Evolutionary conservation across 805 yeast species (phyloP).

Genomic region (Monosporozyma aquatica): DNA sequence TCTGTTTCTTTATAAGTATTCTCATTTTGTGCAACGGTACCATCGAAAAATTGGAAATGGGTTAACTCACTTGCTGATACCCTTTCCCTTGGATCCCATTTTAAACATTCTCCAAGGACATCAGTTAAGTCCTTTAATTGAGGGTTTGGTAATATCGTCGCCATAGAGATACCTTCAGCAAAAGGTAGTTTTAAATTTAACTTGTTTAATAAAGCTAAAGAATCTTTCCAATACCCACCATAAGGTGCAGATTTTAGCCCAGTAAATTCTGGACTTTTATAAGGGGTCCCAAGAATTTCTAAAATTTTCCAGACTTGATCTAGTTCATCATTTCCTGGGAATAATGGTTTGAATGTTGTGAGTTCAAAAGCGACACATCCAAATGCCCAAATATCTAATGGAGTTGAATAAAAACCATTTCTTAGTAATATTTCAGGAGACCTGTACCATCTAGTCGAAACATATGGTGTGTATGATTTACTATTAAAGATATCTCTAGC

Average conservation of each 20-base stretch:
- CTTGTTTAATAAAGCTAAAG: slow-evolving; percentile 40
- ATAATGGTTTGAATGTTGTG: slow-evolving; percentile 65
- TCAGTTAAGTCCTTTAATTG: slow-evolving; percentile 33
- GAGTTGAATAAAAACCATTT: slow-evolving; percentile 51
- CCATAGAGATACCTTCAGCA: slow-evolving; percentile 41
- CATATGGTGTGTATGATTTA: slow-evolving; percentile 61
- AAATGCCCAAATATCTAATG: slow-evolving; percentile 82
- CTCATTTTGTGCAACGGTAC: slow-evolving; percentile 27
- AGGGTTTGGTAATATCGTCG: slow-evolving; percentile 38
- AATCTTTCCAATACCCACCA: slow-evolving; percentile 73
- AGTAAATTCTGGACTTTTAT: slow-evolving; percentile 10
- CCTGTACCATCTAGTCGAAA: slow-evolving; percentile 80
- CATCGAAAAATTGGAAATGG: slow-evolving; percentile 45
- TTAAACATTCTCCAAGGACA: slow-evolving; percentile 40
- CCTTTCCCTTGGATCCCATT: slow-evolving; percentile 74
- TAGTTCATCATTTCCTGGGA: slow-evolving; percentile 72
- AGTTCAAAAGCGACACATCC: slow-evolving; percentile 70
- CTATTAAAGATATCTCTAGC: slow-evolving; percentile 50
- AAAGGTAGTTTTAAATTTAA: slow-evolving; percentile 52
- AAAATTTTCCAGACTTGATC: slow-evolving; percentile 71
- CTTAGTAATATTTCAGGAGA: slow-evolving; percentile 73
- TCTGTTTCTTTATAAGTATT: slow-evolving; percentile 3
- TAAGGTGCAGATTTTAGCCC: slow-evolving; percentile 31
- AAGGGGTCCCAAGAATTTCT: slow-evolving; percentile 67
- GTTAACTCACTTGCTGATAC: slow-evolving; percentile 43